Evolutionary conservation across 2,329 filamentous ascomycete genomes (phyloP).

Genomic region (Zasmidium angulare): DNA sequence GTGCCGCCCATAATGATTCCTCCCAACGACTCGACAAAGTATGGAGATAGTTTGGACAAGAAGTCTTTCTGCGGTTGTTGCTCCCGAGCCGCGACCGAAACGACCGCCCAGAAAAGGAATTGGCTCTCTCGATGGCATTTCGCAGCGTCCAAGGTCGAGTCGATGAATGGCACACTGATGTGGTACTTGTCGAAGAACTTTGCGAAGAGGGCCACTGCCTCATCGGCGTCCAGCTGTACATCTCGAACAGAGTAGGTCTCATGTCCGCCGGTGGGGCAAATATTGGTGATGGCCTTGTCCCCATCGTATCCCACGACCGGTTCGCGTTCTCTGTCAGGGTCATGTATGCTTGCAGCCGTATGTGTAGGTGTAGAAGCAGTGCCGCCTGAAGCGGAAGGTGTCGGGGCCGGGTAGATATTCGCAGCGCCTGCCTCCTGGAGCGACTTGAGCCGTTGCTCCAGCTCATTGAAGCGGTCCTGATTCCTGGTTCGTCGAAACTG

Average conservation of each 20-base stretch:
- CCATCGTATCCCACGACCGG: not conserved
- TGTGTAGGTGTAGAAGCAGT: not conserved
- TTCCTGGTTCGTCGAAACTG: not conserved
- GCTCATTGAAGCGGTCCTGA: not conserved
- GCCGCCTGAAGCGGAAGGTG: not conserved
- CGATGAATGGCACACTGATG: not conserved
- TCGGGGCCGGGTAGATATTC: not conserved
- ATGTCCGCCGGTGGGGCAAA: not conserved
- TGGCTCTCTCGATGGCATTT: not conserved
- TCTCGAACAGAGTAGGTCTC: not conserved
- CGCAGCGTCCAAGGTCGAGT: not conserved
- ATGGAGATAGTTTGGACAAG: not conserved
- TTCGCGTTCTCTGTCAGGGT: not conserved
- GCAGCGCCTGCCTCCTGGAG: not conserved
- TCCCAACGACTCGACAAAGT: not conserved
- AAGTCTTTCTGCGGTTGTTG: not conserved
- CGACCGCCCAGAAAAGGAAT: not conserved
- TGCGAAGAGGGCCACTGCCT: not conserved
- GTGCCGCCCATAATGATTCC: not conserved
- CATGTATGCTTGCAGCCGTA: not conserved
- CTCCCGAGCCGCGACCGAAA: not conserved
- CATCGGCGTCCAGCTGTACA: not conserved
- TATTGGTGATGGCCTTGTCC: not conserved
- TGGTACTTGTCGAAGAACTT: not conserved
- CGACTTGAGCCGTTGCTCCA: not conserved